Percentiles rank a stretch among this genome's conserved stretches.
These are phyloP conservation scores for Leishmania braziliensis DNA, from an alignment of 208 protist genomes.

Conservation along the genomic window DNA sequence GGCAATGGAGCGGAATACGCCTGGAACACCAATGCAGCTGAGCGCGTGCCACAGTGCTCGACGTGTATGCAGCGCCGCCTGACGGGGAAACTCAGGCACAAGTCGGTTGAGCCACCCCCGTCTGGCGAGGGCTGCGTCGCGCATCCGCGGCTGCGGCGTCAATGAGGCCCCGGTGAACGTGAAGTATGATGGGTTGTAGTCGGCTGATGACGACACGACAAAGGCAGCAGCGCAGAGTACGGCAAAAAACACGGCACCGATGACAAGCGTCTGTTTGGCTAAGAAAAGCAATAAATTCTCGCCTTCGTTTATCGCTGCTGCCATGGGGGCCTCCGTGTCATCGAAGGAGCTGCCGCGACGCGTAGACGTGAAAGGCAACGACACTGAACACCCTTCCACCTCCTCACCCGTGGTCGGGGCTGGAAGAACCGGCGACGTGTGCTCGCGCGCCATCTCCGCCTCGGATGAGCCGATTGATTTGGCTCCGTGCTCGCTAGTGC, in stretches of 20 bases:
- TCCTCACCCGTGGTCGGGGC: not conserved
- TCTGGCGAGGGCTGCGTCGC: not conserved
- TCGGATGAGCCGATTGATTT: not conserved
- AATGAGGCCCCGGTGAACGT: not conserved
- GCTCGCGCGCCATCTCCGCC: not conserved
- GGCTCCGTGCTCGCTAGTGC: not conserved
- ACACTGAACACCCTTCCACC: not conserved
- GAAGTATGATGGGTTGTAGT: constrained; percentile 39
- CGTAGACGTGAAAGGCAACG: not conserved
- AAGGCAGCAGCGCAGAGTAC: constrained; percentile 30
- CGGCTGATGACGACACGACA: constrained; percentile 21
- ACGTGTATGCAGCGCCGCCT: constrained; percentile 35
- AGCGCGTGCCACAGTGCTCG: not conserved
- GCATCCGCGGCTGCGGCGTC: not conserved
- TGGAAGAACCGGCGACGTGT: not conserved
- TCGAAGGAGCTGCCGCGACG: not conserved
- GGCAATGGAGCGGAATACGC: not conserved
- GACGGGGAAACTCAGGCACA: constrained; percentile 33
- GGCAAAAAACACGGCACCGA: constrained; percentile 21
- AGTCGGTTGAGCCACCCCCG: constrained; percentile 24
- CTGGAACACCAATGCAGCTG: not conserved
- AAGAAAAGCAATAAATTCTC: not conserved
- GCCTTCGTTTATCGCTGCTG: not conserved
- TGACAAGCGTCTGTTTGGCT: constrained; percentile 12
- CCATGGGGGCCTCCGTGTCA: not conserved